phyloP scores from a whole-genome alignment of 73 alveolate genomes.

The Blepharisma stoltei region DNA sequence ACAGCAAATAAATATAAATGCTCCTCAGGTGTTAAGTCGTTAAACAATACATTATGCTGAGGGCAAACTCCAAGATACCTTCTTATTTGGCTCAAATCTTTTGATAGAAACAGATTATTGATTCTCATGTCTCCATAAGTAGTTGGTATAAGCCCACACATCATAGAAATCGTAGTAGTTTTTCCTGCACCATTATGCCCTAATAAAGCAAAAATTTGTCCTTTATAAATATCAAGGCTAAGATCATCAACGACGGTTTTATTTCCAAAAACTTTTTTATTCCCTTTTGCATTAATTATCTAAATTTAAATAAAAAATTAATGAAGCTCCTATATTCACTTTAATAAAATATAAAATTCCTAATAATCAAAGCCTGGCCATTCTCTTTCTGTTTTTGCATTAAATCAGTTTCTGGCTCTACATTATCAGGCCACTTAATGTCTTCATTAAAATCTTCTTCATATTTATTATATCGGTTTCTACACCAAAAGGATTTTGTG shows the following conservation, averaged over 20 bases:
- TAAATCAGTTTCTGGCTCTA: neutral
- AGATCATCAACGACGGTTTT: slow-evolving; percentile 81
- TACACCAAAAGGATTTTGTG: slow-evolving; percentile 54
- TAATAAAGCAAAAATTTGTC: slow-evolving; percentile 89
- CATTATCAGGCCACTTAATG: slow-evolving; percentile 26
- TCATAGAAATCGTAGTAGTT: slow-evolving; percentile 85
- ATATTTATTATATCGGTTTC: slow-evolving; percentile 32
- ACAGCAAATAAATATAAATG: slow-evolving; percentile 68
- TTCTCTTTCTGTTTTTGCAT: neutral
- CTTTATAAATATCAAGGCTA: slow-evolving; percentile 74
- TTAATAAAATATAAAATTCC: too few species aligned
- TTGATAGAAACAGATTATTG: slow-evolving; percentile 55
- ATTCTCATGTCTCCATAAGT: slow-evolving; percentile 67
- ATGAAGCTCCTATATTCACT: too few species aligned
- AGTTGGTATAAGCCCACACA: slow-evolving; percentile 69
- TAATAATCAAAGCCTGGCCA: slow-evolving; percentile 20
- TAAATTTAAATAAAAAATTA: too few species aligned
- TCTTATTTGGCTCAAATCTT: slow-evolving; percentile 65
- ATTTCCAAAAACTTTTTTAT: slow-evolving; percentile 57
- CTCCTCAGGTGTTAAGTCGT: slow-evolving; percentile 65
- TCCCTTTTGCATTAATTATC: too few species aligned
- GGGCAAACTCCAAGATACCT: slow-evolving; percentile 93
- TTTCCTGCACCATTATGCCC: slow-evolving; percentile 99
- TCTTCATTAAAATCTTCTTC: slow-evolving; percentile 26
- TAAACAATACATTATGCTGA: slow-evolving; percentile 90